phyloP scores from a whole-genome alignment of 2,329 filamentous ascomycete genomes.

The Claviceps pazoutovae region DNA sequence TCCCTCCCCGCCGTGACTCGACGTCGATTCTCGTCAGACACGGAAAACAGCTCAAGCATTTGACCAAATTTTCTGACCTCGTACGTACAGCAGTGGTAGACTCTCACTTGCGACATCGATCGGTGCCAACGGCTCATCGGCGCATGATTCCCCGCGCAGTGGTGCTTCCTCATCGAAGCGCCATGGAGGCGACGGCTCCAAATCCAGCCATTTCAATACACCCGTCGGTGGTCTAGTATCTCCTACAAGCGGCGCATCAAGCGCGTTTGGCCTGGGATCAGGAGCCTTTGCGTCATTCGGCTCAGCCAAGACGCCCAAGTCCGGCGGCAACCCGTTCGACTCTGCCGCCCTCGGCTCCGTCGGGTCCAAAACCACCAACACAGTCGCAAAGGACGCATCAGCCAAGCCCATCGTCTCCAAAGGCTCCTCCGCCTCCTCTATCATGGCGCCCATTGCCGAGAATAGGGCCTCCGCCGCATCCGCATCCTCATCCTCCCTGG shows the following conservation, averaged over 20 bases:
- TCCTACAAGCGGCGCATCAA: conserved; percentile 51
- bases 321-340: conserved; percentile 68
- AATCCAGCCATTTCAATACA: conserved; percentile 68
- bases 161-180: conserved; percentile 50
- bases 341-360: conserved; percentile 41
- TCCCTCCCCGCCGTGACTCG: neutral
- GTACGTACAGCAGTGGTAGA: conserved; percentile 59
- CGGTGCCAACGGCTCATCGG: conserved; percentile 34
- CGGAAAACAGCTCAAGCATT: neutral
- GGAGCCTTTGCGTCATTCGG: conserved; percentile 89
- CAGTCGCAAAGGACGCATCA: conserved; percentile 16
- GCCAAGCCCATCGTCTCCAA: conserved; percentile 16
- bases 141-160: conserved; percentile 47
- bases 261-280: conserved; percentile 84
- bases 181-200: conserved; percentile 55
- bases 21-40: neutral
- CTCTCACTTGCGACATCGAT: conserved; percentile 72
- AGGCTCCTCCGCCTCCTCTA: conserved; percentile 15
- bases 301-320: conserved; percentile 75
- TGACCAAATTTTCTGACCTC: neutral
- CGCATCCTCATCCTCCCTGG: conserved; percentile 19
- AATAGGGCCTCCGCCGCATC: conserved; percentile 11
- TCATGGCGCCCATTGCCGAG: conserved; percentile 35
- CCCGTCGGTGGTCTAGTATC: conserved; percentile 38
- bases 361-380: conserved; percentile 17